Percentiles rank a stretch among this genome's conserved stretches.
These are phyloP conservation scores for Davidsoniella virescens DNA, from an alignment of 2,329 filamentous ascomycete species.

Conservation along the genomic window DNA sequence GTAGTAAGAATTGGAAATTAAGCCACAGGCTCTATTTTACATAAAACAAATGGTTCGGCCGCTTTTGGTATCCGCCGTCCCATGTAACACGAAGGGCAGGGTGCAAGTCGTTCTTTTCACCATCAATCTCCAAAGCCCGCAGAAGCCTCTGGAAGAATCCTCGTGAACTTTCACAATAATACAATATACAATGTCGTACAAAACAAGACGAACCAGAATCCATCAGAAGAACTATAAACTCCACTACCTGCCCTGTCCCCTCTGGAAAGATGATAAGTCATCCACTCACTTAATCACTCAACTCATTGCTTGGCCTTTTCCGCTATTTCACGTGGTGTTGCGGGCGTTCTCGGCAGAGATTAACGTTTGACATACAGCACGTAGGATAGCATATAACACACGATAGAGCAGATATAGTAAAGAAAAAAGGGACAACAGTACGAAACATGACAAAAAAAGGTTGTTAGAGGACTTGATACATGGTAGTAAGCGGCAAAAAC, in stretches of 20 bases:
- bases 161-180: too few relatives aligned
- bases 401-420: neutral
- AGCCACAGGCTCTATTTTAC: conserved; percentile 2
- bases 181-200: too few relatives aligned
- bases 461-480: neutral
- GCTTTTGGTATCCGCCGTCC: neutral
- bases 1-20: neutral
- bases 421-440: neutral
- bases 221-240: neutral
- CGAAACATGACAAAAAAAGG: neutral
- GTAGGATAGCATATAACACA: too few relatives aligned
- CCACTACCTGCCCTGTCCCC: neutral
- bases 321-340: too few relatives aligned
- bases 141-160: neutral
- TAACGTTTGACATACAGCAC: too few relatives aligned
- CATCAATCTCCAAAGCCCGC: neutral
- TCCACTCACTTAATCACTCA: too few relatives aligned
- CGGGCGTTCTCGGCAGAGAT: too few relatives aligned
- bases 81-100: conserved; percentile 4
- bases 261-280: too few relatives aligned
- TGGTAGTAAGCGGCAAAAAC: neutral
- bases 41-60: neutral
- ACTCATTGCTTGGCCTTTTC: too few relatives aligned
- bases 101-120: neutral
- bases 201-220: neutral